A percentile compares a stretch with the other conserved stretches of the same genome.
These are phyloP conservation scores for Septoria petroselini DNA, from an alignment of 2,329 filamentous ascomycete genomes.

Conservation along the genomic window DNA sequence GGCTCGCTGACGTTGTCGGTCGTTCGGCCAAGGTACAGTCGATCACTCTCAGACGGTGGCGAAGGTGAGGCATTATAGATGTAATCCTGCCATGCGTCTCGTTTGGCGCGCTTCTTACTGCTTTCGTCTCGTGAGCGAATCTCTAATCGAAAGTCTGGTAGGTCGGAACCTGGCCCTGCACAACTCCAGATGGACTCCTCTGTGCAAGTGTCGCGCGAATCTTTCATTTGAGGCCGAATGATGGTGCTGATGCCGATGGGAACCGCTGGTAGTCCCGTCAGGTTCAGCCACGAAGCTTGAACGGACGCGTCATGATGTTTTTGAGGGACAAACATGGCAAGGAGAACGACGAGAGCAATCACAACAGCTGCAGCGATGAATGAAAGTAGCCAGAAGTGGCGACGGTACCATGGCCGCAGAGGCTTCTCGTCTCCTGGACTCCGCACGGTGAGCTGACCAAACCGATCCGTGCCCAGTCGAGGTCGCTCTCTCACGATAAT, in stretches of 20 bases:
- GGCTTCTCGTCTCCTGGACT: slow-evolving; percentile 22
- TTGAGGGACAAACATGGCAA: slow-evolving; percentile 45
- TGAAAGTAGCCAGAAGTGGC: slow-evolving; percentile 32
- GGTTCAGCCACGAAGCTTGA: slow-evolving; percentile 69
- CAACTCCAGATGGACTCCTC: slow-evolving; percentile 83
- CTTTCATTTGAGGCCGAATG: slow-evolving; percentile 67
- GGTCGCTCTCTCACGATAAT: slow-evolving; percentile 26
- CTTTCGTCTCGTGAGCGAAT: slow-evolving; percentile 62
- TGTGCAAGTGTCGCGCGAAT: slow-evolving; percentile 57
- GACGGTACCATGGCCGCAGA: slow-evolving; percentile 28
- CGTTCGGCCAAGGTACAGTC: slow-evolving; percentile 78
- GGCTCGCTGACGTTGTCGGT: slow-evolving; percentile 69
- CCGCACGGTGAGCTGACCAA: slow-evolving; percentile 35
- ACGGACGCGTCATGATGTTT: slow-evolving; percentile 40
- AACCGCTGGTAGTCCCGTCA: slow-evolving; percentile 82
- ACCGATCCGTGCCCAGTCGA: slow-evolving; percentile 31
- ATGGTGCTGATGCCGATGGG: slow-evolving; percentile 80
- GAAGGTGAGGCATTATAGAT: slow-evolving; percentile 51
- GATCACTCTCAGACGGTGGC: slow-evolving; percentile 64
- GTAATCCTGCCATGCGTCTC: slow-evolving; percentile 30
- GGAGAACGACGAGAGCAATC: slow-evolving; percentile 39
- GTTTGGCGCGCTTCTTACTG: slow-evolving; percentile 4
- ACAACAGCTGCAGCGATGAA: slow-evolving; percentile 36
- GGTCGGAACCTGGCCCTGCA: slow-evolving; percentile 64
- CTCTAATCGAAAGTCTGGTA: slow-evolving; percentile 76